Base-by-base conservation (phyloP, 2,329 filamentous ascomycete species). In the Hymenoscyphus fructigenus region DNA sequence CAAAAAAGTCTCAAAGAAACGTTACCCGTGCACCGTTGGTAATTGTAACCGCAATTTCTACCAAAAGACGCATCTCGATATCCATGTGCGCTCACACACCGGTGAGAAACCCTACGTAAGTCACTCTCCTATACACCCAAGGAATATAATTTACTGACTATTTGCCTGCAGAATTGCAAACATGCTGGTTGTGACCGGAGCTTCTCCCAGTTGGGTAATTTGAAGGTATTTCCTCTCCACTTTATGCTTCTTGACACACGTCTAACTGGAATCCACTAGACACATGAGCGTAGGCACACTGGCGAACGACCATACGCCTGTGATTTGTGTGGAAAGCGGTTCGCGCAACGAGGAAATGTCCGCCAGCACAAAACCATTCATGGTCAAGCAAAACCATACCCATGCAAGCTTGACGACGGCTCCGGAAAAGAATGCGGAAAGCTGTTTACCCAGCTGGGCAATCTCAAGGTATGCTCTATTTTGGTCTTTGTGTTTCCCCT, bases 31-130 rank as follows among this genome's bases (percentile, higher is more conserved):
- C 78, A 84, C 83, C 23, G 83, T 92, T 47, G 84, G 87, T 7
- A 86, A 86, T 50, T 98, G 94, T 77, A 82, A 83, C 71, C 96
- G 95, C 81, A 87, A 85, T 67, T 98, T 97, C 77, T 87, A 87
- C 66, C 94, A 98, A 75, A 96, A 94, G 79, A 97, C 93, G 1
- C 94, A 98, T 72, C 84, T 97, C 12, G 91, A 95, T 67, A 97
- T 96, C 59, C 95, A 99, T 76, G 88, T 86, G 57, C 85, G 93
- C 69, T 89, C 91, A 4, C 95, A 99, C 77, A 97, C 92, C 1
- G 95, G 95, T 17, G 88, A 91, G 62, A 95, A 93, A 76, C 94
- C 94, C 66, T 97, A 94, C 76, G 90, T 96, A 81, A 82, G 91
- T 81, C 12, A 9, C n/a, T 15, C 26, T 26, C n/a, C n/a, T 17